A percentile compares a stretch with the other conserved stretches of the same genome.
These are phyloP conservation scores for Globomyces pollinis-pini DNA, from an alignment of 192 early-diverging fungal species.

Conservation along the genomic window DNA sequence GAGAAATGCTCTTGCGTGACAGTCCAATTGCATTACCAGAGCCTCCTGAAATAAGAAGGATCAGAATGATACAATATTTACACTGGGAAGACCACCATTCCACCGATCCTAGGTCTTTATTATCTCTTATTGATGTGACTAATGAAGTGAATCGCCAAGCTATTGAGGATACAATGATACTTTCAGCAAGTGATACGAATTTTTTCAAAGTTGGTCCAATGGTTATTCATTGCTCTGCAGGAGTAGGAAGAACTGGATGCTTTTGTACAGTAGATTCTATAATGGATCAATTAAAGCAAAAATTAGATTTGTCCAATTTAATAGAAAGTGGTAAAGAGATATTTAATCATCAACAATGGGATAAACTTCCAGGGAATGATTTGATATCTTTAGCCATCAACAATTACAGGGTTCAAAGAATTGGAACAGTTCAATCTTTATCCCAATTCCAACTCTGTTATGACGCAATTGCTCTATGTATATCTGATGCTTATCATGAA, in stretches of 20 bases:
- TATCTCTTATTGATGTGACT: slow-evolving; percentile 15
- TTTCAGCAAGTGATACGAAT: not conserved
- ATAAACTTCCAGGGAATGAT: slow-evolving; percentile 16
- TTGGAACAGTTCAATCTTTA: slow-evolving; percentile 48
- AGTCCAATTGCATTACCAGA: not conserved
- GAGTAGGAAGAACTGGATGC: slow-evolving; percentile 52
- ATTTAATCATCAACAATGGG: not conserved
- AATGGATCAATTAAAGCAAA: slow-evolving; percentile 20
- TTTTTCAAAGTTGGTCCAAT: slow-evolving; percentile 29
- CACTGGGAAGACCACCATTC: slow-evolving; percentile 3
- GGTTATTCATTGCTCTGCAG: slow-evolving; percentile 56
- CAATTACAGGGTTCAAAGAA: slow-evolving; percentile 33
- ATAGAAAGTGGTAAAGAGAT: slow-evolving; percentile 19
- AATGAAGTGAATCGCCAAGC: slow-evolving; percentile 31
- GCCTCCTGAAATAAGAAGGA: not conserved
- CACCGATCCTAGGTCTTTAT: not conserved
- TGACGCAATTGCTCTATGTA: not conserved
- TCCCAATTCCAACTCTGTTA: slow-evolving; percentile 55
- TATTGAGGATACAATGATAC: slow-evolving; percentile 12
- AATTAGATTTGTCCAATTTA: too few species aligned
- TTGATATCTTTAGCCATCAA: slow-evolving; percentile 29
- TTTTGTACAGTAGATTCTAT: slow-evolving; percentile 42
- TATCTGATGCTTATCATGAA: not conserved
- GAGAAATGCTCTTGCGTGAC: slow-evolving; percentile 8
- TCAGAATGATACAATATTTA: slow-evolving; percentile 1